These are phyloP conservation scores for Vigna mungo DNA, from an alignment of 306 rosid species.

Conservation along the genomic window DNA sequence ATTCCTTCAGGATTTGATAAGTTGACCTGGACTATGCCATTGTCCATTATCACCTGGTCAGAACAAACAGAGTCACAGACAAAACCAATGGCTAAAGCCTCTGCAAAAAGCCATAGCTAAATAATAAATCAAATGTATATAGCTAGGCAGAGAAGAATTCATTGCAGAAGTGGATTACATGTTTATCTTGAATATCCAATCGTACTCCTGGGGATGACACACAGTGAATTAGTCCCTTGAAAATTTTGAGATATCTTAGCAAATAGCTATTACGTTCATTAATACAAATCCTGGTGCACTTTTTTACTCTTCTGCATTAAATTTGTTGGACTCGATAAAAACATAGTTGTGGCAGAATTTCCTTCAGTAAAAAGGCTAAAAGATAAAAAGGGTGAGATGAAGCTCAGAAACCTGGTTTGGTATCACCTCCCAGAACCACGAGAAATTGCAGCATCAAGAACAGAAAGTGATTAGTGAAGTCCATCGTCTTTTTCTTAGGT, in stretches of 20 bases:
- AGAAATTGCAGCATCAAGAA: constrained; percentile 36
- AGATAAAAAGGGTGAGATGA: neutral
- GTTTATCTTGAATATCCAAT: constrained; percentile 60
- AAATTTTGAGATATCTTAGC: constrained; percentile 18
- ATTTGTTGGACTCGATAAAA: neutral
- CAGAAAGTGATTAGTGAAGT: constrained; percentile 20
- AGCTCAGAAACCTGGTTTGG: constrained; percentile 46
- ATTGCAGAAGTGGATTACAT: constrained; percentile 50
- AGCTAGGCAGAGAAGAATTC: no score
- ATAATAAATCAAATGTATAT: constrained; percentile 13
- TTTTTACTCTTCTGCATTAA: neutral
- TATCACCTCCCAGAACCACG: constrained; percentile 21
- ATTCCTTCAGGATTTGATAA: constrained; percentile 83
- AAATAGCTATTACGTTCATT: constrained; percentile 18
- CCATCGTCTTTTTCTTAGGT: constrained; percentile 29
- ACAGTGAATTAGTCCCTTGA: constrained; percentile 50
- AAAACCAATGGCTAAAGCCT: neutral
- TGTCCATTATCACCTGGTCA: constrained; percentile 80
- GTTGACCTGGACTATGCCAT: constrained; percentile 83
- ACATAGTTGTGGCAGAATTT: no score
- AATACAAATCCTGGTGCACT: constrained; percentile 7
- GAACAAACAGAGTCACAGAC: neutral
- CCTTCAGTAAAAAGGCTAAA: no score
- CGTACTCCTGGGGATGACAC: constrained; percentile 53
- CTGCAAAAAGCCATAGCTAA: neutral